Conservation (phyloP, 2,329 filamentous ascomycete species). For the Microsporum ferrugineum region DNA sequence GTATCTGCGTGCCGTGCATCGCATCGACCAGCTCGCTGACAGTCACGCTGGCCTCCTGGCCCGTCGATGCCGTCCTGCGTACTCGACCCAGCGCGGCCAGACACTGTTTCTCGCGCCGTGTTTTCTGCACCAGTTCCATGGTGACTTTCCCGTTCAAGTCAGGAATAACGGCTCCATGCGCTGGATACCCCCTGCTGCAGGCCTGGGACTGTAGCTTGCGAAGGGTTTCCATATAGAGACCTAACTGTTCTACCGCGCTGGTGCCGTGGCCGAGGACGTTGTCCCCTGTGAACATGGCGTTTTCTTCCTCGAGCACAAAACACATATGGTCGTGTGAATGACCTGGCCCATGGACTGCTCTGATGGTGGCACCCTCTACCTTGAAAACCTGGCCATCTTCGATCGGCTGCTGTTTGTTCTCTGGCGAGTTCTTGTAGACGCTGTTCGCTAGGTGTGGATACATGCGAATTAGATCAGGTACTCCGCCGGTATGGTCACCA, state of each 20-base stretch:
- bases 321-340: slow-evolving; percentile 76
- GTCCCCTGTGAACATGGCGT: slow-evolving; percentile 78
- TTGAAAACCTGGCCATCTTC: no score
- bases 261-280: slow-evolving; percentile 77
- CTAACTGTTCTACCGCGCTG: slow-evolving; percentile 69
- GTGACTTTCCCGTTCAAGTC: no score
- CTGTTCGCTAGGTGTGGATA: slow-evolving; percentile 52
- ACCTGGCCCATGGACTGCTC: slow-evolving; percentile 57
- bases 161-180: no score
- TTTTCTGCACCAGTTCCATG: no score
- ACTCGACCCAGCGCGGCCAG: no score
- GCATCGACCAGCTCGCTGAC: no score
- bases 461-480: slow-evolving; percentile 54
- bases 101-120: no score
- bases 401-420: no score
- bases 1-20: no score
- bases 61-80: no score
- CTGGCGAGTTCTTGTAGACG: slow-evolving; percentile 24
- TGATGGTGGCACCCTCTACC: slow-evolving; percentile 41
- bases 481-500: slow-evolving; percentile 68
- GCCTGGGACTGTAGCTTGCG: slow-evolving; percentile 4
- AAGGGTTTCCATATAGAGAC: slow-evolving; percentile 56
- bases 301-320: slow-evolving; percentile 62
- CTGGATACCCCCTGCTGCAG: slow-evolving; percentile 18
- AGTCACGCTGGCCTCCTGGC: no score